Percentiles rank a stretch among this genome's conserved stretches.
These are phyloP conservation scores for Musa itinerans DNA, from an alignment of 176 grass and related monocot species.

Conservation along the genomic window DNA sequence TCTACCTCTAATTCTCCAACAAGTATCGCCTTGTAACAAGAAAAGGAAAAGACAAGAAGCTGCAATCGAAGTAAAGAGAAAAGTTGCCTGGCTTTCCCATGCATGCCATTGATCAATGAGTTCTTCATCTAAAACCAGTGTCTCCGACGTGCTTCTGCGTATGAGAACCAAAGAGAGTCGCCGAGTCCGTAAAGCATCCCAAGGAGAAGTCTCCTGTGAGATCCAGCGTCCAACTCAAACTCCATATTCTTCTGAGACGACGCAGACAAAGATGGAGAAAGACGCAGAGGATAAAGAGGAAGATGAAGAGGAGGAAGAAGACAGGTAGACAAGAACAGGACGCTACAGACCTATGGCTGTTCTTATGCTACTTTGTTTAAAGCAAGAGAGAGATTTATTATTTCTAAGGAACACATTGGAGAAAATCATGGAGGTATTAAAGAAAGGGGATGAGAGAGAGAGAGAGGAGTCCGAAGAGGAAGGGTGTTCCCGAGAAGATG, in stretches of 20 bases:
- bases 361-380: background rate
- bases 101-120: background rate
- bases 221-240: background rate
- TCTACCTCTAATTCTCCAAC: background rate
- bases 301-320: background rate
- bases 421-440: conserved; percentile 2
- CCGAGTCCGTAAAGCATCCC: too few relatives aligned
- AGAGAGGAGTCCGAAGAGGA: background rate
- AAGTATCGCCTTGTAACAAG: background rate
- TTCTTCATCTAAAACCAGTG: background rate
- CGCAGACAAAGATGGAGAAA: background rate
- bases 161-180: too few relatives aligned
- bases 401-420: background rate
- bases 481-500: conserved; percentile 9
- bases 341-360: too few relatives aligned
- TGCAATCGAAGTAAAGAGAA: background rate
- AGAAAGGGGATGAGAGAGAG: background rate
- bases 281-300: background rate
- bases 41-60: background rate
- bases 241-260: background rate
- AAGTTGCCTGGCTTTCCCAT: conserved; percentile 12
- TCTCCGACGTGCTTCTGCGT: too few relatives aligned
- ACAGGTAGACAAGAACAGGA: background rate
- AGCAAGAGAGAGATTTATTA: background rate
- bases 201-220: too few relatives aligned